Conservation (phyloP, 805 yeast genomes). For the Myxozyma sirexii region DNA sequence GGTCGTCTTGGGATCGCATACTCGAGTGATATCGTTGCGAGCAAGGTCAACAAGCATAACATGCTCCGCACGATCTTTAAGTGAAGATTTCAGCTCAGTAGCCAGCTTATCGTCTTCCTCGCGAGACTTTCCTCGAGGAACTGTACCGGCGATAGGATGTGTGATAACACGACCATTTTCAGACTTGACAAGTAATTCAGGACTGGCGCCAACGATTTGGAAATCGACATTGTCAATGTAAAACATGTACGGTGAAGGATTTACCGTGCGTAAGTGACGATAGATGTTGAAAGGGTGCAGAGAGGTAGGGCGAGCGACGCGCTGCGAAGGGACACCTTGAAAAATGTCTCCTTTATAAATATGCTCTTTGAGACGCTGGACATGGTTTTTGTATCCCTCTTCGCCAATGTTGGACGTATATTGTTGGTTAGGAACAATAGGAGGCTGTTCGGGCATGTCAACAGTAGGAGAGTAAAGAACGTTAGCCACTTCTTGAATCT, state of each 20-base stretch:
- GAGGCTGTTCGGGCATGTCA: slow-evolving; percentile 74
- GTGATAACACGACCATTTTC: slow-evolving; percentile 82
- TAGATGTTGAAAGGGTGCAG: slow-evolving; percentile 96
- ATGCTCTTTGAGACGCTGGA: slow-evolving; percentile 70
- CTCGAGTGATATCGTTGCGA: slow-evolving; percentile 91
- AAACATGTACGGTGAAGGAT: slow-evolving; percentile 96
- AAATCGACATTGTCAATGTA: slow-evolving; percentile 90
- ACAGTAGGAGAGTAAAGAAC: slow-evolving; percentile 44
- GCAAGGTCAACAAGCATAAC: slow-evolving; percentile 98
- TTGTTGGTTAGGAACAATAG: slow-evolving; percentile 64
- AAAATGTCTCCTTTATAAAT: slow-evolving; percentile 90
- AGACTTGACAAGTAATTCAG: slow-evolving; percentile 85
- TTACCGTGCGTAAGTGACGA: slow-evolving; percentile 90
- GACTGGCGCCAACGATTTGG: slow-evolving; percentile 97
- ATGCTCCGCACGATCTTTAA: slow-evolving; percentile 96
- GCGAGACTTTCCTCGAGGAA: slow-evolving; percentile 82
- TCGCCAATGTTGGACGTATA: slow-evolving; percentile 91
- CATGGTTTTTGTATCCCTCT: slow-evolving; percentile 88
- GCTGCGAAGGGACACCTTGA: slow-evolving; percentile 98
- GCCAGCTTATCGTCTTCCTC: slow-evolving; percentile 92
- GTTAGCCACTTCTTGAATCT: slow-evolving; percentile 54
- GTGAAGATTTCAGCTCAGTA: slow-evolving; percentile 65
- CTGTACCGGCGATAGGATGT: slow-evolving; percentile 98
- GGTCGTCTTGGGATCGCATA: slow-evolving; percentile 85
- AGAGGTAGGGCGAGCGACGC: slow-evolving; percentile 92